phyloP scores from a whole-genome alignment of 768 basidiomycete genomes.

The Neoboletus brunneissimus region DNA sequence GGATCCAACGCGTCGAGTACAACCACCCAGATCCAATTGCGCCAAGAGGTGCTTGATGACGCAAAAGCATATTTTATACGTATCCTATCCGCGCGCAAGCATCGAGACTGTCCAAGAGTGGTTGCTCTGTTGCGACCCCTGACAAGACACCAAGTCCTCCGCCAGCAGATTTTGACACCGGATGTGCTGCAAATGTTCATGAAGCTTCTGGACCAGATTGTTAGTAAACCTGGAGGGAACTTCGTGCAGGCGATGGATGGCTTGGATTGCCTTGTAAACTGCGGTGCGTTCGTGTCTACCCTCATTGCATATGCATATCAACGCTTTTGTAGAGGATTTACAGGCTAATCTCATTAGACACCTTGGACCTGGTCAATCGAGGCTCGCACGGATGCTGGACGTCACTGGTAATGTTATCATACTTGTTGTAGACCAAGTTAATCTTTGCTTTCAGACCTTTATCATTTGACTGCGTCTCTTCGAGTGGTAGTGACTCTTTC shows the following conservation, averaged over 20 bases:
- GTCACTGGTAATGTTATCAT: neutral
- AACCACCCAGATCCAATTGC: neutral
- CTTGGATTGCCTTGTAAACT: constrained; percentile 8
- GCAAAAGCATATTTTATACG: constrained; percentile 1
- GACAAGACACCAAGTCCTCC: constrained; percentile 2
- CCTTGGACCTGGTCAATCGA: neutral
- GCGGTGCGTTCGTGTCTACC: constrained; percentile 1
- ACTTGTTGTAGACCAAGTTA: neutral
- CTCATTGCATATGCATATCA: neutral
- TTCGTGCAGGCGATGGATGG: constrained; percentile 15
- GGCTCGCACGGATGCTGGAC: neutral
- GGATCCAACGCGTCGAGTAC: neutral
- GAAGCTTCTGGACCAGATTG: neutral
- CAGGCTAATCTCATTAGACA: neutral
- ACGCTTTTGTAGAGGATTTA: neutral
- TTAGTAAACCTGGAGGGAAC: neutral
- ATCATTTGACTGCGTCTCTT: neutral
- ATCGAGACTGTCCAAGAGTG: constrained; percentile 8
- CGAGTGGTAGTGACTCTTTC: neutral
- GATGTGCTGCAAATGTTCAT: neutral
- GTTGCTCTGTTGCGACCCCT: constrained; percentile 14
- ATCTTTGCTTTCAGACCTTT: neutral
- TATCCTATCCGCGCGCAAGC: neutral
- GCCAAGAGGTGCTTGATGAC: neutral
- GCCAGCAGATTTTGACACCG: neutral